Evolutionary conservation across 495 filamentous ascomycete species (phyloP).

Genomic region (Sordaria brevicollis): DNA sequence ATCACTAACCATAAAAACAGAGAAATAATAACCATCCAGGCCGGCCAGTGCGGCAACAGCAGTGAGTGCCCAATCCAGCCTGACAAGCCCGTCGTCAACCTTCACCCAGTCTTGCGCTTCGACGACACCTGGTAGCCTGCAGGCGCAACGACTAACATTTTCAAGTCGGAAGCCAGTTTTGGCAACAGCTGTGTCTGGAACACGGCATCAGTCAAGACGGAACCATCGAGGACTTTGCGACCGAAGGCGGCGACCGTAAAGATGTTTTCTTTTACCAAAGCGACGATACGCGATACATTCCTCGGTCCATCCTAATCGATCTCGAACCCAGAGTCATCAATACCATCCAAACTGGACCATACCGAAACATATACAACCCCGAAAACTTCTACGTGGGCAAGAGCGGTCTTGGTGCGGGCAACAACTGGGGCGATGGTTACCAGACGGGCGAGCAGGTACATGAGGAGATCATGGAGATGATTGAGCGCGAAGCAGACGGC

Average conservation of each 20-base stretch:
- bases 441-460: conserved; percentile 83
- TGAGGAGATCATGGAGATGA: conserved; percentile 98
- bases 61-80: conserved; percentile 46
- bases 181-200: conserved; percentile 94
- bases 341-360: conserved; percentile 80
- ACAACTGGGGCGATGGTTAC: conserved; percentile 97
- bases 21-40: conserved; percentile 98
- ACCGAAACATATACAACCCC: conserved; percentile 97
- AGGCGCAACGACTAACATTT: conserved; percentile 1
- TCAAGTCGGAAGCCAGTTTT: conserved; percentile 85
- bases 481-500: conserved; percentile 94
- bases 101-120: not conserved
- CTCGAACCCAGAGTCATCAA: conserved; percentile 91
- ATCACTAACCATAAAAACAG: conserved; percentile 32
- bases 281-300: conserved; percentile 97
- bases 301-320: conserved; percentile 89
- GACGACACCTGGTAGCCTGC: not conserved
- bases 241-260: conserved; percentile 92
- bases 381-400: conserved; percentile 96
- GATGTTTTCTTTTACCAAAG: conserved; percentile 99
- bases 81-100: not conserved
- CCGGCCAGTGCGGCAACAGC: conserved; percentile 98
- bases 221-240: conserved; percentile 91
- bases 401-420: conserved; percentile 84
- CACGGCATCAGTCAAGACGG: conserved; percentile 97